Conservation (phyloP, 306 rosid genomes). For the Dicorynia guianensis region DNA sequence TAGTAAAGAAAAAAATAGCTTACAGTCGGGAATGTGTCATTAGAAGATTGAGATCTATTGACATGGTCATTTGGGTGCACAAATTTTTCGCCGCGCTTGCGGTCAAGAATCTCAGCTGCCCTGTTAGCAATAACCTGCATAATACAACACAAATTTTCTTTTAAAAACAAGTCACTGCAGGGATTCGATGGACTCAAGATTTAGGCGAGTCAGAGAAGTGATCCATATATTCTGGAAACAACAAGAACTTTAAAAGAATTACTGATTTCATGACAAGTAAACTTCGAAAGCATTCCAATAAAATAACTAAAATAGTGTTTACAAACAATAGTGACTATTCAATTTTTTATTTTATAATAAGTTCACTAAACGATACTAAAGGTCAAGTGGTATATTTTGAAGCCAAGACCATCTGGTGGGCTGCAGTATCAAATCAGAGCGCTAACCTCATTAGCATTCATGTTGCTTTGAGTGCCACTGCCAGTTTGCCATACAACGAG, state of each 20-base stretch:
- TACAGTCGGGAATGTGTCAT: slow-evolving; percentile 98
- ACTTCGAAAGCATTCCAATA: neutral
- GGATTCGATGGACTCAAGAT: slow-evolving; percentile 26
- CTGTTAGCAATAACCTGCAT: slow-evolving; percentile 94
- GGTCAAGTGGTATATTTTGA: neutral
- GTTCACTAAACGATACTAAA: slow-evolving; percentile 5
- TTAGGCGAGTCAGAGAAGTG: neutral
- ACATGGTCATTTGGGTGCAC: slow-evolving; percentile 99
- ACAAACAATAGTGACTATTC: neutral
- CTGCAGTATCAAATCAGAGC: slow-evolving; percentile 3
- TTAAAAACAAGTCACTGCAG: slow-evolving; percentile 16
- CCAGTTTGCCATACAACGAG: slow-evolving; percentile 99
- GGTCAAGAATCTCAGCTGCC: slow-evolving; percentile 97
- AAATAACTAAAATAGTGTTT: slow-evolving; percentile 13
- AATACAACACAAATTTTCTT: slow-evolving; percentile 20
- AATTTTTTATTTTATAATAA: neutral
- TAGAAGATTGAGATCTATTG: slow-evolving; percentile 96
- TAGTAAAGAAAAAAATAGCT: slow-evolving; percentile 41
- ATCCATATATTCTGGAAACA: neutral
- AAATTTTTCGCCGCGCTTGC: slow-evolving; percentile 83
- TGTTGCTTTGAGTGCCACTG: slow-evolving; percentile 98
- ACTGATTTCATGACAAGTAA: too few species aligned
- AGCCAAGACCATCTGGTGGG: neutral
- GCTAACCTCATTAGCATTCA: slow-evolving; percentile 95
- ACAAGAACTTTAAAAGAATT: neutral